Evolutionary conservation across 495 filamentous ascomycete species (phyloP).

Genomic region (Podospora didyma): DNA sequence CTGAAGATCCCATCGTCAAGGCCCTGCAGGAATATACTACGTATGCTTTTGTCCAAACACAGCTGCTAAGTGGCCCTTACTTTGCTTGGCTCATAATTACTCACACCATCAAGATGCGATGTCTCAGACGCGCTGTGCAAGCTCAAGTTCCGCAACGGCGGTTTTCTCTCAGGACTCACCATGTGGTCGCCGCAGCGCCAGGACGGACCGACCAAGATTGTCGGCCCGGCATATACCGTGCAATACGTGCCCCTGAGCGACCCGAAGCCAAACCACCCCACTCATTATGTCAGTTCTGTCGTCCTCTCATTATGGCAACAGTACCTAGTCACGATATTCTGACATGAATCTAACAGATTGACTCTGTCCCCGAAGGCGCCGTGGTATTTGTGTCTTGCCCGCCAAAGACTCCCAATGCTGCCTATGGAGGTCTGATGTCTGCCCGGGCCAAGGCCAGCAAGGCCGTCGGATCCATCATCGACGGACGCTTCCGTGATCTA

Average conservation of each 20-base stretch:
- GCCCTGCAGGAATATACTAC: slow-evolving; percentile 40
- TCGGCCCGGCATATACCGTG: slow-evolving; percentile 57
- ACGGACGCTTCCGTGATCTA: slow-evolving; percentile 56
- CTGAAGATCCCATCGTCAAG: slow-evolving; percentile 21
- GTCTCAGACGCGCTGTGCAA: slow-evolving; percentile 47
- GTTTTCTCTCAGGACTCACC: slow-evolving; percentile 54
- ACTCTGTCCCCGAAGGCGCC: slow-evolving; percentile 45
- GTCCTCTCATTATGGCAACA: not conserved
- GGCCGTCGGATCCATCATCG: slow-evolving; percentile 47
- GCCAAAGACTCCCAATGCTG: slow-evolving; percentile 47
- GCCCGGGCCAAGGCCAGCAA: slow-evolving; percentile 46
- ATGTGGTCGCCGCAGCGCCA: slow-evolving; percentile 54
- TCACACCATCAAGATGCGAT: too few relatives aligned
- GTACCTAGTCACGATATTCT: not conserved
- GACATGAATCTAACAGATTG: slow-evolving; percentile 40
- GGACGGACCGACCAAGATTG: slow-evolving; percentile 48
- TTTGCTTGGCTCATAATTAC: too few relatives aligned
- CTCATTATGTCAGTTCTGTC: slow-evolving; percentile 43
- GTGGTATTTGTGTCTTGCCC: slow-evolving; percentile 57
- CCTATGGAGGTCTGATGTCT: slow-evolving; percentile 59
- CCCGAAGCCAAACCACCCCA: slow-evolving; percentile 38
- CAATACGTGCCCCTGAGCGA: slow-evolving; percentile 46
- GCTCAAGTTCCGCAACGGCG: slow-evolving; percentile 48
- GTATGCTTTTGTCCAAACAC: slow-evolving; percentile 28
- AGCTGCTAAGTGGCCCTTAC: too few relatives aligned